Conservation (phyloP, 805 yeast genomes). For the Candida coquimbonensis region DNA sequence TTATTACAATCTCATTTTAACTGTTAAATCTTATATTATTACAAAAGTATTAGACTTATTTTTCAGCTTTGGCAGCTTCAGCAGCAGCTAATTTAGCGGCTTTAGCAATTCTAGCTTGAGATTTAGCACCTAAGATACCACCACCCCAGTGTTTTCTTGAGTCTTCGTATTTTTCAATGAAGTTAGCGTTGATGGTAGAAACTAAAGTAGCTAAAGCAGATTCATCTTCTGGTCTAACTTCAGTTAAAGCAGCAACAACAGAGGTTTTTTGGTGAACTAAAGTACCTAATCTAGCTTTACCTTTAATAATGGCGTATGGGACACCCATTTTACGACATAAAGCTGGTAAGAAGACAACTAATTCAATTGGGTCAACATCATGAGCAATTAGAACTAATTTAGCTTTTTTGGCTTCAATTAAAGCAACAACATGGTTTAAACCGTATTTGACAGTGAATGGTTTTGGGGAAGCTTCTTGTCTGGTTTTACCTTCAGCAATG, state of each 20-base stretch:
- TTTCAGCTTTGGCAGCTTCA: constrained; percentile 10
- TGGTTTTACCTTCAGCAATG: constrained; percentile 95
- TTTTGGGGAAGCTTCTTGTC: constrained; percentile 93
- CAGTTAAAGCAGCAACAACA: constrained; percentile 95
- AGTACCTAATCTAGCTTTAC: constrained; percentile 98
- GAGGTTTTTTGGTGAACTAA: constrained; percentile 96
- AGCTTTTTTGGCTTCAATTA: constrained; percentile 97
- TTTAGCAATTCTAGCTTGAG: constrained; percentile 64
- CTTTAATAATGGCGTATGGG: constrained; percentile 97
- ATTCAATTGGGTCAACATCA: constrained; percentile 98
- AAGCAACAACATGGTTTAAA: constrained; percentile 96
- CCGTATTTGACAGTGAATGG: constrained; percentile 98
- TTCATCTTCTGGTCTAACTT: constrained; percentile 91
- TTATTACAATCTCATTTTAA: not conserved
- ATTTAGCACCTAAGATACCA: constrained; percentile 95
- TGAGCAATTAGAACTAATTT: constrained; percentile 95
- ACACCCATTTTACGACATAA: constrained; percentile 99
- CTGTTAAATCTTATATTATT: constrained; percentile 2
- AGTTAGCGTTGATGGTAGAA: constrained; percentile 91
- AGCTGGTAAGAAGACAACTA: constrained; percentile 96
- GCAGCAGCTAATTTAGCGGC: constrained; percentile 18
- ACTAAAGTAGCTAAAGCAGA: constrained; percentile 89
- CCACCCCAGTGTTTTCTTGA: constrained; percentile 99
- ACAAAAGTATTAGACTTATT: constrained; percentile 5
- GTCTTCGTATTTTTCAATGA: constrained; percentile 90